These are phyloP conservation scores for Geoglossum glabrum DNA, from an alignment of 495 filamentous ascomycete genomes.

Conservation along the genomic window DNA sequence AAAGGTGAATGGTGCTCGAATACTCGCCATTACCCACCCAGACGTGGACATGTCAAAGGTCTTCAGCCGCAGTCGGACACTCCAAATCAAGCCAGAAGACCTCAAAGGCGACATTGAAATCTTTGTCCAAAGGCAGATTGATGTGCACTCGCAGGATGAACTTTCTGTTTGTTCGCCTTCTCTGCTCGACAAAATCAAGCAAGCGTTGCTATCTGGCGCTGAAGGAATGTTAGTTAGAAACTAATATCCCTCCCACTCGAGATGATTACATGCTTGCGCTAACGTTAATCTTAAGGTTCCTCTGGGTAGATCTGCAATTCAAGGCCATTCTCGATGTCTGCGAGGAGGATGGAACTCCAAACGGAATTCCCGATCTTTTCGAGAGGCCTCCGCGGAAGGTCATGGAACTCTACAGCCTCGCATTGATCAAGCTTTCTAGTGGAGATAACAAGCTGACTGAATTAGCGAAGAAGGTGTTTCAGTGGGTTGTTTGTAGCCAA, in stretches of 20 bases:
- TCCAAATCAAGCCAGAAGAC: constrained; percentile 9
- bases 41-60: constrained; percentile 9
- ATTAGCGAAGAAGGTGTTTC: constrained; percentile 5
- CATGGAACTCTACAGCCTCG: constrained; percentile 4
- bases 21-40: constrained; percentile 10
- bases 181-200: constrained; percentile 8
- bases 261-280: neutral
- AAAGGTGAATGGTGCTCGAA: constrained; percentile 7
- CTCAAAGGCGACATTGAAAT: constrained; percentile 4
- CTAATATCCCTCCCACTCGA: neutral
- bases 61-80: constrained; percentile 2
- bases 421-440: neutral
- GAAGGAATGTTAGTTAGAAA: constrained; percentile 9
- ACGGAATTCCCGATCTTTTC: constrained; percentile 10
- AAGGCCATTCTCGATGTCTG: constrained; percentile 11
- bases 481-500: neutral
- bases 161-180: constrained; percentile 7
- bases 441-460: neutral
- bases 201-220: neutral
- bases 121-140: neutral
- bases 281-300: constrained; percentile 12
- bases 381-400: constrained; percentile 7
- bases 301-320: constrained; percentile 17
- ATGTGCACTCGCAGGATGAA: neutral
- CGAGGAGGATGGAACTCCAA: neutral